Percentiles rank a stretch among this genome's conserved stretches.
phyloP scores from a whole-genome alignment of 805 yeast genomes.

The Ogataea paradorogensis region DNA sequence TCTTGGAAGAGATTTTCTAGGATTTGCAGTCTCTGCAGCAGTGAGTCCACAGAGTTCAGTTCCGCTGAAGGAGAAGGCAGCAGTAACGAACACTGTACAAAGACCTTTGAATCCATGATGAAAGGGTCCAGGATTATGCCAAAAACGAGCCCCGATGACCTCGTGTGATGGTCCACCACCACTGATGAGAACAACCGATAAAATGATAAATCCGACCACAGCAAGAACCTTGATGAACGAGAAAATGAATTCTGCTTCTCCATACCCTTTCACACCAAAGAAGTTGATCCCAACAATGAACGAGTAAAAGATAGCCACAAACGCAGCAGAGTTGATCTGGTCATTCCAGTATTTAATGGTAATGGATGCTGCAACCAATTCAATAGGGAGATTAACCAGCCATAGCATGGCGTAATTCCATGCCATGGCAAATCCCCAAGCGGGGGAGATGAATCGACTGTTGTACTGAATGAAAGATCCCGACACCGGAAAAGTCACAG shows the following conservation, averaged over 20 bases:
- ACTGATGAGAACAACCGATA: constrained; percentile 46
- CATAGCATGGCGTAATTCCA: constrained; percentile 52
- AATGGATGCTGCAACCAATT: constrained; percentile 48
- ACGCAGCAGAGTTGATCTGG: constrained; percentile 44
- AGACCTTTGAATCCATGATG: constrained; percentile 51
- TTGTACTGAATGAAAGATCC: constrained; percentile 56
- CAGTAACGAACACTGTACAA: constrained; percentile 56
- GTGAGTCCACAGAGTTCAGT: constrained; percentile 58
- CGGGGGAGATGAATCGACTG: constrained; percentile 50
- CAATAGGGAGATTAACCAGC: constrained; percentile 47
- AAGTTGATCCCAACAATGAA: constrained; percentile 47
- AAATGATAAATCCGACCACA: constrained; percentile 51
- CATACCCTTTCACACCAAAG: constrained; percentile 58
- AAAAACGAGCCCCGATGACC: constrained; percentile 52
- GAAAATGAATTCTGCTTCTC: constrained; percentile 58
- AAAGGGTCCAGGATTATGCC: constrained; percentile 56
- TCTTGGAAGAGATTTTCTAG: constrained; percentile 51
- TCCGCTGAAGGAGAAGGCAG: constrained; percentile 58
- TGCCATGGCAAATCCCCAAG: constrained; percentile 56
- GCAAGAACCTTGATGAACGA: constrained; percentile 50
- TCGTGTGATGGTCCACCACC: constrained; percentile 60
- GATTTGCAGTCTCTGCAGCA: constrained; percentile 57
- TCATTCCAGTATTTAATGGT: constrained; percentile 44
- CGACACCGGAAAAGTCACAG: constrained; percentile 55
- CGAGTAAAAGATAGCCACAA: constrained; percentile 49